These are phyloP conservation scores for Acacia confusa DNA, from an alignment of 306 rosid species.

Conservation along the genomic window DNA sequence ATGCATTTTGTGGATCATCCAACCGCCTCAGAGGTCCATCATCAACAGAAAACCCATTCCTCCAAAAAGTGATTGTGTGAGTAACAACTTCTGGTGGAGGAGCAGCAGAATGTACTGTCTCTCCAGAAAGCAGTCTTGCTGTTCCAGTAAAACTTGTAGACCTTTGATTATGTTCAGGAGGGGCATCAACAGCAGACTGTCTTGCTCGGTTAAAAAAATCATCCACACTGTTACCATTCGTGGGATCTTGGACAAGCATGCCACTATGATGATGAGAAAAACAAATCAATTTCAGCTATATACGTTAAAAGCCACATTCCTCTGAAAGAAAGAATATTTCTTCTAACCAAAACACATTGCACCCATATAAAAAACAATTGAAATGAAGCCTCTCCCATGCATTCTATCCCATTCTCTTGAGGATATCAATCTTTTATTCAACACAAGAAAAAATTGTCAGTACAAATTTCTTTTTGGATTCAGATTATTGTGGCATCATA, in stretches of 20 bases:
- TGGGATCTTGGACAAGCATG: slow-evolving; percentile 91
- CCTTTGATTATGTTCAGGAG: slow-evolving; percentile 42
- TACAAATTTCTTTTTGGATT: neutral
- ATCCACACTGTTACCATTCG: slow-evolving; percentile 60
- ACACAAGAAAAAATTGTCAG: neutral
- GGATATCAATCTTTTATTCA: neutral
- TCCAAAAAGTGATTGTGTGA: slow-evolving; percentile 78
- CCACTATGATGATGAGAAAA: slow-evolving; percentile 55
- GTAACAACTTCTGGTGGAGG: slow-evolving; percentile 47
- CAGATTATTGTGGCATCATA: neutral
- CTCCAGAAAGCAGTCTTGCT: slow-evolving; percentile 87
- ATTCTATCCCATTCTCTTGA: neutral
- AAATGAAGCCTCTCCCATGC: neutral
- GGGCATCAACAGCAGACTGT: slow-evolving; percentile 50
- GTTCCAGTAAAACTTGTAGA: slow-evolving; percentile 74
- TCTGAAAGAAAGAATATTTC: neutral
- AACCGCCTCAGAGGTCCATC: slow-evolving; percentile 72
- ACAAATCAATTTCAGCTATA: neutral
- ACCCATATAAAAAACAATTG: neutral
- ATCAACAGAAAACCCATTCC: slow-evolving; percentile 80
- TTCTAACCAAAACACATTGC: slow-evolving; percentile 2
- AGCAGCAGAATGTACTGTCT: slow-evolving; percentile 64
- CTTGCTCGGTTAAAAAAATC: slow-evolving; percentile 68
- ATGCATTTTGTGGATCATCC: slow-evolving; percentile 83
- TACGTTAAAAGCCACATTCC: neutral